phyloP scores from a whole-genome alignment of 306 rosid species.

The Prunus salicina region DNA sequence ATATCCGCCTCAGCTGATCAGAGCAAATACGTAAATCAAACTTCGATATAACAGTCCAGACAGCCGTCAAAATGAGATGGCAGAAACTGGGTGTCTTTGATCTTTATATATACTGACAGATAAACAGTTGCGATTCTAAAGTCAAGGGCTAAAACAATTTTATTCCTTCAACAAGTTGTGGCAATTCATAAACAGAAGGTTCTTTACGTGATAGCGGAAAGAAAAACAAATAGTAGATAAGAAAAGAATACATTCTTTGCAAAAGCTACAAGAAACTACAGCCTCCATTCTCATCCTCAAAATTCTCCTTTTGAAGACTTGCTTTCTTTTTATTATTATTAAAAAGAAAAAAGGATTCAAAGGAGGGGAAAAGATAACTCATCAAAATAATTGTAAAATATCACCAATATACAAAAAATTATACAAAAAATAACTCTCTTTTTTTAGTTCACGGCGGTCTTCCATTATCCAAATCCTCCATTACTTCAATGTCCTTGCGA shows the following conservation, averaged over 20 bases:
- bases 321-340: not conserved
- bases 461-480: conserved; percentile 87
- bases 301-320: conserved; percentile 14
- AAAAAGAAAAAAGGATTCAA: conserved; percentile 2
- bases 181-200: conserved; percentile 38
- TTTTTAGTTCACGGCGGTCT: conserved; percentile 46
- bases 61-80: not conserved
- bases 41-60: not conserved
- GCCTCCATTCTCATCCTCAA: not conserved
- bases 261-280: conserved; percentile 19
- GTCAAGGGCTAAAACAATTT: no score
- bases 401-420: conserved; percentile 21
- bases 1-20: conserved; percentile 24
- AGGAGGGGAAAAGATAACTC: conserved; percentile 34
- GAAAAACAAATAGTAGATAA: conserved; percentile 29
- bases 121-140: conserved; percentile 5
- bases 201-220: conserved; percentile 22
- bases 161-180: conserved; percentile 36
- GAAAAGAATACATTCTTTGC: conserved; percentile 47
- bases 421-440: conserved; percentile 7
- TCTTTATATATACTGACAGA: conserved; percentile 15
- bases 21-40: not conserved
- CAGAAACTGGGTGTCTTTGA: not conserved
- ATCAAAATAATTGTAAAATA: conserved; percentile 28
- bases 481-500: conserved; percentile 76